A percentile compares a stretch with the other conserved stretches of the same genome.
Evolutionary conservation across 768 basidiomycete genomes (phyloP).

Genomic region (Podaxis pistillaris): DNA sequence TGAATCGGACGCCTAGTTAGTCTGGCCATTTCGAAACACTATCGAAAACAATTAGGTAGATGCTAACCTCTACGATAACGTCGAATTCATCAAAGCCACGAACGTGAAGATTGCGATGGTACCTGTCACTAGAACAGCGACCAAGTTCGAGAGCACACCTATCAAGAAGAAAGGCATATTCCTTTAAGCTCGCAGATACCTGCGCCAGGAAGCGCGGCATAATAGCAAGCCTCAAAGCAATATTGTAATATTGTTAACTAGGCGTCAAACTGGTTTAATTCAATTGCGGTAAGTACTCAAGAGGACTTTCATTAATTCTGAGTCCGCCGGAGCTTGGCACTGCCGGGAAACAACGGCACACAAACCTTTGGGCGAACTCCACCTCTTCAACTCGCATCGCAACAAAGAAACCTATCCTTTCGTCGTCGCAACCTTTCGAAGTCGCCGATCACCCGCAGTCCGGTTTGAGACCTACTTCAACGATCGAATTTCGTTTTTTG

Average conservation of each 20-base stretch:
- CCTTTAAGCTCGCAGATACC: neutral
- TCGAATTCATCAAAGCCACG: neutral
- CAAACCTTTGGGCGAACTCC: slow-evolving; percentile 10
- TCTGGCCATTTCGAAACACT: no score
- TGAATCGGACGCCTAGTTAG: no score
- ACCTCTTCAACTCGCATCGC: neutral
- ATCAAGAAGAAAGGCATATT: neutral
- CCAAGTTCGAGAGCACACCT: no score
- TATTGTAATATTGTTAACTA: neutral
- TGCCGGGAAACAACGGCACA: slow-evolving; percentile 12
- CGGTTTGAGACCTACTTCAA: neutral
- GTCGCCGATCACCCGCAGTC: slow-evolving; percentile 3
- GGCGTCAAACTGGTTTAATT: neutral
- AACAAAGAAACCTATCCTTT: neutral
- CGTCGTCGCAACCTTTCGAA: neutral
- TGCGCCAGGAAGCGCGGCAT: neutral
- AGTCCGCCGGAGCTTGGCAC: slow-evolving; percentile 9
- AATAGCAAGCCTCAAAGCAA: neutral
- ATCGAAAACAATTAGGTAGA: no score
- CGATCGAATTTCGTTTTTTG: neutral
- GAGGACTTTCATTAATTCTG: slow-evolving; percentile 13
- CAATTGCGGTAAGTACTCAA: slow-evolving; percentile 4
- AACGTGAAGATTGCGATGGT: neutral
- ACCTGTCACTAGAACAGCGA: neutral
- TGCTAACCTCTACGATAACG: neutral